Evolutionary conservation across 164 flowering plant genomes (phyloP).

Genomic region (Tetracentron sinense): DNA sequence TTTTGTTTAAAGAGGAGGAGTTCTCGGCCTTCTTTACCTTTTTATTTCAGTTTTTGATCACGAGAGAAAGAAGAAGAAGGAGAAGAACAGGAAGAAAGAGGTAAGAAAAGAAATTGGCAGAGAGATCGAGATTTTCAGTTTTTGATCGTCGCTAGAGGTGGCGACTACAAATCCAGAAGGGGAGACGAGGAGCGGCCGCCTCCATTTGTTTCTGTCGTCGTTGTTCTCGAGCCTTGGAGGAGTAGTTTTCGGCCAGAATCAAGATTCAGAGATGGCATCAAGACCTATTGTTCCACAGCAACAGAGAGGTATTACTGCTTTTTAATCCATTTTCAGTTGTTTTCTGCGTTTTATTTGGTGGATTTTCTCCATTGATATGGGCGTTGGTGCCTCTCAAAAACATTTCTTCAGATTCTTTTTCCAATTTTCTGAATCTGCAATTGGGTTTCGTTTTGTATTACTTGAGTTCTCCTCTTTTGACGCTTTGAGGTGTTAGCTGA

Average conservation of each 20-base stretch:
- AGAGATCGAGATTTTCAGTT: background rate
- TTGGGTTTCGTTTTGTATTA: background rate
- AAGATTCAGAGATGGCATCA: slow-evolving; percentile 8
- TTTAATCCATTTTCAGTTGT: background rate
- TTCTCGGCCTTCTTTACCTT: background rate
- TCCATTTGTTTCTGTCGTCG: slow-evolving; percentile 42
- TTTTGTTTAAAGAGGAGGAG: background rate
- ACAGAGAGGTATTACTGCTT: background rate
- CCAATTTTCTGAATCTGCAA: background rate
- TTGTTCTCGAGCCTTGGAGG: slow-evolving; percentile 44
- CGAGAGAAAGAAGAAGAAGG: background rate
- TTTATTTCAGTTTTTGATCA: background rate
- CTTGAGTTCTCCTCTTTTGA: background rate
- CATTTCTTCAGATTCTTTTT: background rate
- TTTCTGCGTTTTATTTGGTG: background rate
- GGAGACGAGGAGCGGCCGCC: slow-evolving; percentile 43
- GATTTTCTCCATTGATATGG: background rate
- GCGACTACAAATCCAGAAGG: slow-evolving; percentile 34
- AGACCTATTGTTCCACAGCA: background rate
- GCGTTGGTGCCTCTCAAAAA: too few species aligned
- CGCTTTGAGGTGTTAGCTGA: background rate
- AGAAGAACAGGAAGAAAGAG: background rate
- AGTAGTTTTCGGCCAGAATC: slow-evolving; percentile 31
- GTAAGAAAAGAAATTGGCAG: background rate
- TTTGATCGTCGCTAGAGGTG: slow-evolving; percentile 24